Conservation (phyloP, 768 basidiomycete genomes). For the Rhizopogon roseolus region DNA sequence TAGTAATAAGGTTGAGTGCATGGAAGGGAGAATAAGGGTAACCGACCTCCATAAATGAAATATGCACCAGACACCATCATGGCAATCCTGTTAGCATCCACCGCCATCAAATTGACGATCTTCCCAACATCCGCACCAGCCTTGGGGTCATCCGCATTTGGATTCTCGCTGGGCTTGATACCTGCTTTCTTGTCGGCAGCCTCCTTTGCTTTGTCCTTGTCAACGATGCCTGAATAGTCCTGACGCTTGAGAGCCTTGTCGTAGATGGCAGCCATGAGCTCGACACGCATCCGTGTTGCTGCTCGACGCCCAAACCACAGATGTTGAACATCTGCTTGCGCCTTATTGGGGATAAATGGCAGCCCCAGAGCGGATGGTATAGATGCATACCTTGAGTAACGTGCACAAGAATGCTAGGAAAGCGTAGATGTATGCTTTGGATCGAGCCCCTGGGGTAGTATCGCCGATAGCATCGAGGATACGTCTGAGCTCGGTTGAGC, state of each 20-base stretch:
- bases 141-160: slow-evolving; percentile 44
- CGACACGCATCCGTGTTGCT: slow-evolving; percentile 62
- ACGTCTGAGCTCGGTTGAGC: slow-evolving; percentile 26
- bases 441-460: slow-evolving; percentile 45
- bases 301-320: slow-evolving; percentile 82
- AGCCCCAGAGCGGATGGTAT: not conserved
- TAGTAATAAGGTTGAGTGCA: not conserved
- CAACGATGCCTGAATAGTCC: slow-evolving; percentile 76
- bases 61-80: slow-evolving; percentile 53
- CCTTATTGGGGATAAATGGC: slow-evolving; percentile 24
- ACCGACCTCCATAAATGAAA: slow-evolving; percentile 61
- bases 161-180: slow-evolving; percentile 17
- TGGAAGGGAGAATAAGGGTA: not conserved
- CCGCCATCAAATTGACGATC: slow-evolving; percentile 87
- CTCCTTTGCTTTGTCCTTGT: slow-evolving; percentile 36
- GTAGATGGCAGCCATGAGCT: slow-evolving; percentile 84
- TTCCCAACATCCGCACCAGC: slow-evolving; percentile 85
- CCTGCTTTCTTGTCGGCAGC: slow-evolving; percentile 18
- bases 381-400: slow-evolving; percentile 16
- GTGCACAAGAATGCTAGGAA: slow-evolving; percentile 66
- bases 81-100: slow-evolving; percentile 62
- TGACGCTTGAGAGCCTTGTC: slow-evolving; percentile 82
- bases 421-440: slow-evolving; percentile 74
- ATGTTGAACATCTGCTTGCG: slow-evolving; percentile 67
- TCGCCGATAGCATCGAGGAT: slow-evolving; percentile 57